Conservation (phyloP, 352 stramenopile genomes). For the Phytopythium kandeliae region DNA sequence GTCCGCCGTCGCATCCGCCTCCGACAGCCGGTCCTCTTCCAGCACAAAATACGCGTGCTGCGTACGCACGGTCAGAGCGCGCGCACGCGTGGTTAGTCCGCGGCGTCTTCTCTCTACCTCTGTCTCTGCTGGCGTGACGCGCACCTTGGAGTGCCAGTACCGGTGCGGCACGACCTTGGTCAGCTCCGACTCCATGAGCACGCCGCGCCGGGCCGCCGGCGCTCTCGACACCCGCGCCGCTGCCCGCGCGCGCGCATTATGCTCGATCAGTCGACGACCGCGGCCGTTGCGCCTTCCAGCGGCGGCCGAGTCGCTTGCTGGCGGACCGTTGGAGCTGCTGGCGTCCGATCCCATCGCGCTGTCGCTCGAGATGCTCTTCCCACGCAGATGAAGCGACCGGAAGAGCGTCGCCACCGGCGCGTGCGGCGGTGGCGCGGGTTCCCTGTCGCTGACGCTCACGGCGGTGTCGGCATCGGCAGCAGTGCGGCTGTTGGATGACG, state of each 20-base stretch:
- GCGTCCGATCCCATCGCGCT: not conserved
- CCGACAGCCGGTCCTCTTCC: constrained; percentile 17
- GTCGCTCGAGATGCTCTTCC: constrained; percentile 6
- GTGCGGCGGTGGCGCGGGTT: constrained; percentile 4
- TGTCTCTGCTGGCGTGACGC: not conserved
- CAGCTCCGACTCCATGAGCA: constrained; percentile 46
- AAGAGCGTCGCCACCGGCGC: constrained; percentile 26
- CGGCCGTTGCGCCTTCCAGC: not conserved
- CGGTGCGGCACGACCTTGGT: constrained; percentile 46
- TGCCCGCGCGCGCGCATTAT: constrained; percentile 3
- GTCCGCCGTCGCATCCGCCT: not conserved
- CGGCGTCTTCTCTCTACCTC: too few species aligned
- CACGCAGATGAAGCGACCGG: constrained; percentile 26
- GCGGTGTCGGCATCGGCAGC: not conserved
- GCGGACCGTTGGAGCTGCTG: not conserved
- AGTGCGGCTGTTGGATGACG: not conserved
- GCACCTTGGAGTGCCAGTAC: constrained; percentile 53
- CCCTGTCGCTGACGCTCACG: not conserved
- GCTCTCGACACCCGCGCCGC: not conserved
- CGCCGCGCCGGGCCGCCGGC: not conserved
- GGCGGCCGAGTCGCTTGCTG: not conserved
- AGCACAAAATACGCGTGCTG: constrained; percentile 53
- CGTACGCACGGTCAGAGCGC: not conserved
- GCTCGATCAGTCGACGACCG: not conserved
- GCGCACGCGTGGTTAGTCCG: too few species aligned